These are phyloP conservation scores for Fusarium hostae DNA, from an alignment of 2,329 filamentous ascomycete species.

Conservation along the genomic window DNA sequence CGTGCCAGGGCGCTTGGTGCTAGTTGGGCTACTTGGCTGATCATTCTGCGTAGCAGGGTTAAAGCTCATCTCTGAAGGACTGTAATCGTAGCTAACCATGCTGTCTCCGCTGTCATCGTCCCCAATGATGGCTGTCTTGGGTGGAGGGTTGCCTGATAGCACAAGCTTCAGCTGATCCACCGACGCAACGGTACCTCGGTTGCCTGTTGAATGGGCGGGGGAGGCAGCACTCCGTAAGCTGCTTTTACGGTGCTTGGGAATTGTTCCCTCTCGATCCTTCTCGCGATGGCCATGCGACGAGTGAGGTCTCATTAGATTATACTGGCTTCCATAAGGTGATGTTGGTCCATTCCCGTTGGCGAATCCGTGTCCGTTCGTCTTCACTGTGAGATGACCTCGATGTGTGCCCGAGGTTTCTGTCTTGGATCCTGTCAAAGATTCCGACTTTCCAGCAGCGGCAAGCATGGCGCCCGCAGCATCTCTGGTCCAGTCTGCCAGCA, in stretches of 20 bases:
- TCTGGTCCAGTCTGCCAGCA: slow-evolving; percentile 83
- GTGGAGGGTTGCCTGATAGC: slow-evolving; percentile 61
- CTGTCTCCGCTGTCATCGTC: slow-evolving; percentile 71
- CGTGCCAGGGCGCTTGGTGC: slow-evolving; percentile 49
- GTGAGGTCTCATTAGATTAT: slow-evolving; percentile 59
- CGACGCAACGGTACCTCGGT: slow-evolving; percentile 65
- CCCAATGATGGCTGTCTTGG: slow-evolving; percentile 53
- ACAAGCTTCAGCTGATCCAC: slow-evolving; percentile 73
- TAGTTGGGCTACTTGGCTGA: slow-evolving; percentile 46
- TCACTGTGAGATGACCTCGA: slow-evolving; percentile 68
- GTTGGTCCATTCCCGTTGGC: slow-evolving; percentile 49
- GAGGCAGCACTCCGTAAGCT: slow-evolving; percentile 65
- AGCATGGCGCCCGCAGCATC: slow-evolving; percentile 76
- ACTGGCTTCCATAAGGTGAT: slow-evolving; percentile 63
- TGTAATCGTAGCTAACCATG: slow-evolving; percentile 76
- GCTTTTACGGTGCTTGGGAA: slow-evolving; percentile 61
- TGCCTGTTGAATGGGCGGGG: slow-evolving; percentile 55
- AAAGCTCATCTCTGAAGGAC: slow-evolving; percentile 74
- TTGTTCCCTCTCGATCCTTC: slow-evolving; percentile 47
- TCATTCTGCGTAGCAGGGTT: slow-evolving; percentile 55
- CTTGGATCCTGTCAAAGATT: slow-evolving; percentile 80
- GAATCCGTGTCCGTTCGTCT: slow-evolving; percentile 50
- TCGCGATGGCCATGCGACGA: slow-evolving; percentile 55
- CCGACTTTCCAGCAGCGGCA: slow-evolving; percentile 75
- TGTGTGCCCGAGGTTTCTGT: slow-evolving; percentile 67